Base-by-base conservation (phyloP, 495 filamentous ascomycete genomes). In the Xylaria venustula region DNA sequence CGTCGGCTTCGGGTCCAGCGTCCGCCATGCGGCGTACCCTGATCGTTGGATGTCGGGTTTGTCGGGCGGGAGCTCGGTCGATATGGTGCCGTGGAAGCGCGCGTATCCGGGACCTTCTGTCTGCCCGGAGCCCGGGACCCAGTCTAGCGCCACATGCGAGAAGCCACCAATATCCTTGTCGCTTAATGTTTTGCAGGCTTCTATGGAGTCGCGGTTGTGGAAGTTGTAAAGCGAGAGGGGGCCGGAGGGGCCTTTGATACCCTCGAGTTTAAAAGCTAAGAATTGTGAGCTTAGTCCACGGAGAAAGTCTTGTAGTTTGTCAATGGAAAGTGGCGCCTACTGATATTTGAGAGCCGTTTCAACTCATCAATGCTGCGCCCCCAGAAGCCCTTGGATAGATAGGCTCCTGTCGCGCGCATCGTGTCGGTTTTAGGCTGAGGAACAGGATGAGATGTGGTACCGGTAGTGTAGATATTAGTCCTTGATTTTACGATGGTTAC, bases 11-110 rank as follows among this genome's bases (percentile, higher is more conserved):
- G 79, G 71, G 65, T 87, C 83, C n/a, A 67, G 62, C 5, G 83
- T 98, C 28, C 94, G 83, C 83, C 91, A 98, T 2, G 87, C 94
- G 1, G 94, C 92, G 72, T 95, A 98, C 61, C 94, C 94, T 53
- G 85, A 87, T 25, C 85, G 76, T 64, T 88, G 79, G 49, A 92
- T 76, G 30, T 91, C 84, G 53, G 89, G 81, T 15, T 82, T 82
- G 69, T 93, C 79, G n/a, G 80, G 59, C 48, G 94, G 90, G 1
- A 98, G 84, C 55, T 93, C 84, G 9, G 85, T 94, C 1, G 91
- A 96, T 68, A 98, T 97, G 58, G 59, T 85, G 46, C 94, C 94
- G 75, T 93, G 86, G 78, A 97, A 98, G 56, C 86, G 83, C 5
- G 85, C 86, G 82, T 83, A 63, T 77, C 77, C 79, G 20, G 68